phyloP scores from a whole-genome alignment of 768 basidiomycete genomes.

The Mycena floridula region DNA sequence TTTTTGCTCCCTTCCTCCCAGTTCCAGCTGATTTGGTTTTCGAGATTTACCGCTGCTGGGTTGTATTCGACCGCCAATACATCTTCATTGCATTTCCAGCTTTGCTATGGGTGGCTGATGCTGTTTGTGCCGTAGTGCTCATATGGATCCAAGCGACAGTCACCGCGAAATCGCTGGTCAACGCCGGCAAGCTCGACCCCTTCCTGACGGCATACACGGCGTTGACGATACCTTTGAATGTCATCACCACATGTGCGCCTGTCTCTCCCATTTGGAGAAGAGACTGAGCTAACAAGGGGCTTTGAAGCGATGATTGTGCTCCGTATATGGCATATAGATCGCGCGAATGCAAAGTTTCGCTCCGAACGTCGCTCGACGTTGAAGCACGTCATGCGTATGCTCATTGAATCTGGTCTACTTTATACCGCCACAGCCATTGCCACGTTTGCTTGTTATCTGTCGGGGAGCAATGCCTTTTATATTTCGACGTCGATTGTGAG shows the following conservation, averaged over 20 bases:
- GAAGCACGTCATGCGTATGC: neutral
- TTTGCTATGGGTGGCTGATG: neutral
- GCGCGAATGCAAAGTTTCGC: neutral
- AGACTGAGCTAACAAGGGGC: no score
- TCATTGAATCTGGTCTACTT: slow-evolving; percentile 1
- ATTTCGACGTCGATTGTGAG: neutral
- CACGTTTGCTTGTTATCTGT: neutral
- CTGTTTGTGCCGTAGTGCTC: neutral
- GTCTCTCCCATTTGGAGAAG: neutral
- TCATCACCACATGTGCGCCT: neutral
- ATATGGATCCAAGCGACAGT: neutral
- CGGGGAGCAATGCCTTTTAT: neutral
- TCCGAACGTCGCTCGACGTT: neutral
- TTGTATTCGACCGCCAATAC: neutral
- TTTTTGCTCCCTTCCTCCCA: neutral
- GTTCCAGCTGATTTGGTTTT: neutral
- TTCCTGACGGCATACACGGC: neutral
- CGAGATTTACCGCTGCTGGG: neutral
- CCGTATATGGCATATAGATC: neutral
- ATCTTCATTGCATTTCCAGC: neutral
- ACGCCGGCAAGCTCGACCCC: no score
- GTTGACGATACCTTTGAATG: neutral
- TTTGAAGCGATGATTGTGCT: neutral
- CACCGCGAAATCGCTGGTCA: neutral
- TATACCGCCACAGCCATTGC: neutral